These are phyloP conservation scores for Jatropha podagrica DNA, from an alignment of 441 rosid species.

Conservation along the genomic window DNA sequence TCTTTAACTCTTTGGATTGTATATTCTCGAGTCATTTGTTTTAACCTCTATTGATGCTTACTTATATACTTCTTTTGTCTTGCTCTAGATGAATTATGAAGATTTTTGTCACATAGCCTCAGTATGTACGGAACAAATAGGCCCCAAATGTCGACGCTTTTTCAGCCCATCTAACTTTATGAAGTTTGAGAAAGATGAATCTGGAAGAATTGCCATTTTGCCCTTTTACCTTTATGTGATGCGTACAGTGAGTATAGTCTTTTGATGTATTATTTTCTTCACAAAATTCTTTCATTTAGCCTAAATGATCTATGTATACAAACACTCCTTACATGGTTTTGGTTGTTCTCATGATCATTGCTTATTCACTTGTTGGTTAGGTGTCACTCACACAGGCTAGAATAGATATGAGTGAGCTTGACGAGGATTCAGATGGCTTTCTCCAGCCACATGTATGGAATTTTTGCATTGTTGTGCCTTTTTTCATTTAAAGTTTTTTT, in stretches of 20 bases:
- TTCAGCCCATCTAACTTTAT: constrained; percentile 98
- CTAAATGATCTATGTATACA: not conserved
- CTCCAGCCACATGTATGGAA: constrained; percentile 74
- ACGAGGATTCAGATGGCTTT: constrained; percentile 98
- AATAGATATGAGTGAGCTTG: constrained; percentile 99
- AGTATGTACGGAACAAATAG: constrained; percentile 94
- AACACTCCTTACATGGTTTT: not conserved
- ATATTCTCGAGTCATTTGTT: constrained; percentile 4
- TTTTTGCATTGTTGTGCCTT: constrained; percentile 7
- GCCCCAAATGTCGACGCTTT: constrained; percentile 93
- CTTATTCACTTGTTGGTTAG: constrained; percentile 43
- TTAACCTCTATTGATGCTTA: constrained; percentile 14
- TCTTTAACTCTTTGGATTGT: not conserved
- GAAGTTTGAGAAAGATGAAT: constrained; percentile 99
- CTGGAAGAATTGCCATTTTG: constrained; percentile 96
- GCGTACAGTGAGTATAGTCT: constrained; percentile 75
- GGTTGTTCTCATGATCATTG: constrained; percentile 7
- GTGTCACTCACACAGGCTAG: constrained; percentile 99
- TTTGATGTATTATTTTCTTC: not conserved
- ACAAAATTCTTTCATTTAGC: not conserved
- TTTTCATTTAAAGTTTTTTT: constrained; percentile 7
- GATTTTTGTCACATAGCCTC: constrained; percentile 99
- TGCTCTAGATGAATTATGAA: constrained; percentile 92
- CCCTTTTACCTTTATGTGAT: constrained; percentile 98
- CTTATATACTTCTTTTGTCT: constrained; percentile 16